phyloP scores from a whole-genome alignment of 1,139 yeast genomes.

The Spathaspora sp. region DNA sequence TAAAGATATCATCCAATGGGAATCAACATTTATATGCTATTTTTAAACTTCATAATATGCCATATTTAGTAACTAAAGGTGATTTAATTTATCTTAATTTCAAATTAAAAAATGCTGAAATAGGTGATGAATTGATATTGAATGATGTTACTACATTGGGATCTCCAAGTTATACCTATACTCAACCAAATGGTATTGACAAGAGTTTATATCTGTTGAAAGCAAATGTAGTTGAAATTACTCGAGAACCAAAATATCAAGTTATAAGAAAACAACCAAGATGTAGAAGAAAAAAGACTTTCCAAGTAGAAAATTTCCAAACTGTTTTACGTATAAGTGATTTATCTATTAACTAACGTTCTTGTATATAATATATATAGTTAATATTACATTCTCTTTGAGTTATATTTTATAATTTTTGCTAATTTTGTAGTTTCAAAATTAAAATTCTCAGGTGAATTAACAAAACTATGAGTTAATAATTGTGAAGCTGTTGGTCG shows the following conservation, averaged over 20 bases:
- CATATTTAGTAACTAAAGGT: slow-evolving; percentile 88
- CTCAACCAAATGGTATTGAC: slow-evolving; percentile 35
- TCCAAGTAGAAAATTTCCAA: slow-evolving; percentile 73
- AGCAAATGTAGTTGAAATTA: slow-evolving; percentile 83
- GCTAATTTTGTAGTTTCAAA: slow-evolving; percentile 70
- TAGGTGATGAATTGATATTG: slow-evolving; percentile 76
- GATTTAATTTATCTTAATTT: slow-evolving; percentile 81
- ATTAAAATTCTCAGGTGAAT: slow-evolving; percentile 39
- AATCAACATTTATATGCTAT: slow-evolving; percentile 68
- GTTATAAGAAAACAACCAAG: slow-evolving; percentile 68
- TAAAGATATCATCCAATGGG: slow-evolving; percentile 62
- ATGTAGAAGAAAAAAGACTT: slow-evolving; percentile 79
- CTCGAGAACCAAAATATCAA: slow-evolving; percentile 73
- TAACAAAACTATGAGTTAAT: slow-evolving; percentile 58
- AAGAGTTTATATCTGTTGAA: slow-evolving; percentile 53
- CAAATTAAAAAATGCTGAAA: slow-evolving; percentile 67
- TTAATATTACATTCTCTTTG: slow-evolving; percentile 7
- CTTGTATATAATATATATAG: not conserved
- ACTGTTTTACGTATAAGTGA: slow-evolving; percentile 83
- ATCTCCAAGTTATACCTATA: slow-evolving; percentile 73
- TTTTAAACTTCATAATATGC: slow-evolving; percentile 77
- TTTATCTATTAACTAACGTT: slow-evolving; percentile 44
- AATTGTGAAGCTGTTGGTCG: slow-evolving; percentile 86
- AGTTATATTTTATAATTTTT: slow-evolving; percentile 30
- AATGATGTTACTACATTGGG: slow-evolving; percentile 82